phyloP scores from a whole-genome alignment of 2,329 filamentous ascomycete genomes.

The Tricladium varicosporioides region DNA sequence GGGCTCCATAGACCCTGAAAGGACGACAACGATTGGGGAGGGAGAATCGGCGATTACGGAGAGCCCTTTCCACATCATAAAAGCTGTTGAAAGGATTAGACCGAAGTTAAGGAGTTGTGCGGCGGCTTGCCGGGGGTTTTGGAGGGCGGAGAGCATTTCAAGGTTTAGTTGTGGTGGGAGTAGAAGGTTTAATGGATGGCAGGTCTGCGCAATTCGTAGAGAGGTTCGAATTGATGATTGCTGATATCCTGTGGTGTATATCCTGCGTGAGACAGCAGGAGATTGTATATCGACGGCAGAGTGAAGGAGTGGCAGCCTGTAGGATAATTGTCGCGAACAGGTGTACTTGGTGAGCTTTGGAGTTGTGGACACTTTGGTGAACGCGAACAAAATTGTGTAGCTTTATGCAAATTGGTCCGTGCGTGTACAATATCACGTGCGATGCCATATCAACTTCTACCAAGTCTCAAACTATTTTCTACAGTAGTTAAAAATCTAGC shows the following conservation, averaged over 20 bases:
- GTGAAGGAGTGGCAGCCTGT: constrained; percentile 6
- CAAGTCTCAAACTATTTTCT: too few species aligned
- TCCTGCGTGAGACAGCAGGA: not conserved
- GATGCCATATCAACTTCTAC: too few species aligned
- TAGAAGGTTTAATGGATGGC: not conserved
- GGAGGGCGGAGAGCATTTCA: constrained; percentile 54
- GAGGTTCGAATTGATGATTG: not conserved
- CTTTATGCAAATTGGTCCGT: constrained; percentile 1
- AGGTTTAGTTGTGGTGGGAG: not conserved
- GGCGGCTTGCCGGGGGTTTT: constrained; percentile 63
- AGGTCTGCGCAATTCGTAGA: not conserved
- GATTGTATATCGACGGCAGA: not conserved
- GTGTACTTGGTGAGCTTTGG: constrained; percentile 10
- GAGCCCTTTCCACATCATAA: constrained; percentile 73
- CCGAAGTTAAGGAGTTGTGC: constrained; percentile 70
- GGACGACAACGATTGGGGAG: constrained; percentile 59
- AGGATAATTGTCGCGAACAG: constrained; percentile 16
- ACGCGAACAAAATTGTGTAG: constrained; percentile 9
- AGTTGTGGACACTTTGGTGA: constrained; percentile 27
- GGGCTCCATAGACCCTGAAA: constrained; percentile 60
- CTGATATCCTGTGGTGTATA: not conserved
- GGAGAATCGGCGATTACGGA: constrained; percentile 60
- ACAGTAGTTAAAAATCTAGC: too few species aligned
- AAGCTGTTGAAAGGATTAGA: constrained; percentile 69
- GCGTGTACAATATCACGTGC: not conserved